These are phyloP conservation scores for Rhodotorula glutinis DNA, from an alignment of 1,284 basidiomycete genomes.

Conservation along the genomic window DNA sequence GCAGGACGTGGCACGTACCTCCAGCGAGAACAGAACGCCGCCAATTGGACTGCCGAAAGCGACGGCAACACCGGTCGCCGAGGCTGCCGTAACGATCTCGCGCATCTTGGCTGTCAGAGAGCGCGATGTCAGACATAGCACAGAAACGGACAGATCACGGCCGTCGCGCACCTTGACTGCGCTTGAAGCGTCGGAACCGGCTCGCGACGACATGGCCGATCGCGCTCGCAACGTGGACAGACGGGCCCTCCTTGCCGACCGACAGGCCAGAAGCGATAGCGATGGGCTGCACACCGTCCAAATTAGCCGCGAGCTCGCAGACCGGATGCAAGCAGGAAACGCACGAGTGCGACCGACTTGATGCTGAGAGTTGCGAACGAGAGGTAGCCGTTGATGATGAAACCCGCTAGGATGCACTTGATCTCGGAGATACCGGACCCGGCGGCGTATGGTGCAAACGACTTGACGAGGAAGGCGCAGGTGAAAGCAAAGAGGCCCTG, in stretches of 20 bases:
- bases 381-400: slow-evolving; percentile 93
- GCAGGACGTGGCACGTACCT: slow-evolving; percentile 47
- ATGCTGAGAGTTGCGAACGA: slow-evolving; percentile 83
- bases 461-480: slow-evolving; percentile 81
- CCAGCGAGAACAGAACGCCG: slow-evolving; percentile 82
- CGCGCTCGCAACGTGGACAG: slow-evolving; percentile 94
- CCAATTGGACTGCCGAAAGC: slow-evolving; percentile 98
- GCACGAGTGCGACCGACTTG: slow-evolving; percentile 84
- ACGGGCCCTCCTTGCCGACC: slow-evolving; percentile 97
- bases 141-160: too few relatives aligned
- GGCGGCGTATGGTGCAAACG: slow-evolving; percentile 89
- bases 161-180: slow-evolving; percentile 77
- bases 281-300: slow-evolving; percentile 64
- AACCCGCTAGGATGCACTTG: slow-evolving; percentile 96
- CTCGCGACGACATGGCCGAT: slow-evolving; percentile 84
- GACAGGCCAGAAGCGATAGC: slow-evolving; percentile 97
- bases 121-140: too few relatives aligned
- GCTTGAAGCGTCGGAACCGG: slow-evolving; percentile 74
- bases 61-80: slow-evolving; percentile 94
- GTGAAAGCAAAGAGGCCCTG: slow-evolving; percentile 75
- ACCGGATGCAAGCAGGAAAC: slow-evolving; percentile 42
- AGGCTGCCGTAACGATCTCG: slow-evolving; percentile 90
- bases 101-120: slow-evolving; percentile 88
- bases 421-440: slow-evolving; percentile 99
- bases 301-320: slow-evolving; percentile 4